Evolutionary conservation across 2,329 filamentous ascomycete genomes (phyloP), one percentile per base, ranked within the genome.

Genomic region (Fusarium oligoseptatum): DNA sequence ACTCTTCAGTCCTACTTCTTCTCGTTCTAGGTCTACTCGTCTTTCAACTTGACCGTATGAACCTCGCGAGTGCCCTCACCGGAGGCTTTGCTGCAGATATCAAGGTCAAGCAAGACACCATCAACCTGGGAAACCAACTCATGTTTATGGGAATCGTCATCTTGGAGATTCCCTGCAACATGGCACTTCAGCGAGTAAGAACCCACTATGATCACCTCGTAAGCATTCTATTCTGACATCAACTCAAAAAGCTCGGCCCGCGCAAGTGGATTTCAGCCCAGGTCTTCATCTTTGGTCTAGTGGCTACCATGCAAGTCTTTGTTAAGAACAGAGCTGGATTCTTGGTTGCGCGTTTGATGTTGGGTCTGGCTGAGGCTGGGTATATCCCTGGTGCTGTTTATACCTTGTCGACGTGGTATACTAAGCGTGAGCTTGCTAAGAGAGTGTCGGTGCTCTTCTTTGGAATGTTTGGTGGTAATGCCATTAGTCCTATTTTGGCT

Each of bases 1-100:
- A 89, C 70, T 76, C 78, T 9, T 84, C 84, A 0, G 86, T 89
- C 2, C 81, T 89, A 1, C 84, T 85, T 0, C 79, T 89, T 0
- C 82, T 90, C 1, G 83, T 86, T 48, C 80, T 89, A 1, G 87
- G 86, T 1, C 80, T 89, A 2, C 80, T 88, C 1, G 85, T 86
- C 43, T 87, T 89, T 68, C 87, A 88, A 74, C 77, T 89, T 0
- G 87, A 89, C 67, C 85, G 87, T 29, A 88, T 87, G 82, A 88
- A 89, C 66, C 81, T 89, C 6, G 86, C 85, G 12, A 88, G 85
- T 66, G 87, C 87, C 4, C 78, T 89, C 1, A 89, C 87, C 0
- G 86, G 83, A 8, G 85, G 85, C 3, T 87, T 88, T 48, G 84
- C 85, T 2, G 76, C 78, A 2, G 81, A 84, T 43, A 85, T 88